Conservation (phyloP, 345 rosid genomes). For the Iberis pinnata region DNA sequence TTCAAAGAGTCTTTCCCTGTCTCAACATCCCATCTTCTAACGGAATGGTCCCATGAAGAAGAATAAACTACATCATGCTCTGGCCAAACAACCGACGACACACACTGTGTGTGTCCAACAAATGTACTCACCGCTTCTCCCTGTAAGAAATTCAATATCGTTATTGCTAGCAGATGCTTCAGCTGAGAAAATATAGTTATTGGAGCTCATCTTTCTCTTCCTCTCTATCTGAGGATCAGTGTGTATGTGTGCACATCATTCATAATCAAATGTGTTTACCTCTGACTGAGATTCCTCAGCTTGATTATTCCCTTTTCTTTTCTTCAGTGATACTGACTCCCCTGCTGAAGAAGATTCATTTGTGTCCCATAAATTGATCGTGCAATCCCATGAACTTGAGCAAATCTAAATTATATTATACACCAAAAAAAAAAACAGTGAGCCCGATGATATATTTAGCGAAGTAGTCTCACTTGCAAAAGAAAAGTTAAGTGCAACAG, state of each 20-base stretch:
- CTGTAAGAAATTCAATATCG: constrained; percentile 29
- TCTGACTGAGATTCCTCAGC: constrained; percentile 57
- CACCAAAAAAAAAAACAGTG: constrained; percentile 5
- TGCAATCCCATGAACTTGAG: constrained; percentile 96
- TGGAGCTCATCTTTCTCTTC: constrained; percentile 4
- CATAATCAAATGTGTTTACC: constrained; percentile 36
- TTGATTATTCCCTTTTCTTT: constrained; percentile 68
- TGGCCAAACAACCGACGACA: constrained; percentile 87
- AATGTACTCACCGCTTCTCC: constrained; percentile 71
- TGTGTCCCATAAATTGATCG: constrained; percentile 71
- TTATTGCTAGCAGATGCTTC: constrained; percentile 1
- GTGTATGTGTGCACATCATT: background rate
- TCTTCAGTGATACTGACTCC: constrained; percentile 59
- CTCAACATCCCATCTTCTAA: constrained; percentile 82
- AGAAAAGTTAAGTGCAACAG: constrained; percentile 13
- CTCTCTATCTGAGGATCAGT: background rate
- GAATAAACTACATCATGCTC: constrained; percentile 61
- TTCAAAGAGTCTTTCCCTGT: constrained; percentile 66
- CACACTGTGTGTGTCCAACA: constrained; percentile 86
- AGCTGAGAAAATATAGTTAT: constrained; percentile 3
- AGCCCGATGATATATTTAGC: constrained; percentile 5
- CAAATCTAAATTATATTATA: constrained; percentile 45
- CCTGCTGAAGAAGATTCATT: constrained; percentile 45
- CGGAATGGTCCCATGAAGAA: constrained; percentile 92
- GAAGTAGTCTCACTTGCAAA: background rate